Conservation (phyloP, 495 filamentous ascomycete genomes). For the Penicillium pancosmium region DNA sequence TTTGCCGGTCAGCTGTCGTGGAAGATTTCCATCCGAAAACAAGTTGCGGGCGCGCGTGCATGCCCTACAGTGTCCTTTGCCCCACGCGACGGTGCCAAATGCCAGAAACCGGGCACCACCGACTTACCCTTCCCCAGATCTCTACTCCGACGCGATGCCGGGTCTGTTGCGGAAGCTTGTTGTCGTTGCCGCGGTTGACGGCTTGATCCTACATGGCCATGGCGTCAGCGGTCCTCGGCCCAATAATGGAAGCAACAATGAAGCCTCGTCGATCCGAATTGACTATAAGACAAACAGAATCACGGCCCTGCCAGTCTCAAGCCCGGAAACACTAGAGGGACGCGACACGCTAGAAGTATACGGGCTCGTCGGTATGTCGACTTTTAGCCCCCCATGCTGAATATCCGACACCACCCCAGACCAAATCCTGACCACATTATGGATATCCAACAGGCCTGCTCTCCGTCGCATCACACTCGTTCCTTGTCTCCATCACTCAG, state of each 20-base stretch:
- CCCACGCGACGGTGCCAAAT: background rate
- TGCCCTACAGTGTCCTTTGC: background rate
- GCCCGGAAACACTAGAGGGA: constrained; percentile 40
- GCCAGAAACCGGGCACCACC: background rate
- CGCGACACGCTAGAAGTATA: constrained; percentile 66
- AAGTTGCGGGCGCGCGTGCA: constrained; percentile 1
- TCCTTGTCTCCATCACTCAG: constrained; percentile 79
- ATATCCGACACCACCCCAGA: background rate
- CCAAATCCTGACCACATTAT: constrained; percentile 5
- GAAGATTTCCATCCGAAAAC: constrained; percentile 23
- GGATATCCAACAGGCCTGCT: constrained; percentile 58
- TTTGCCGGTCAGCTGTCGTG: constrained; percentile 28
- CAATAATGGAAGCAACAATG: constrained; percentile 35
- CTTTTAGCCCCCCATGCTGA: background rate
- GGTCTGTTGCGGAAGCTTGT: constrained; percentile 75
- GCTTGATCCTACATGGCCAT: constrained; percentile 78
- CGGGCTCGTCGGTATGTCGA: constrained; percentile 77
- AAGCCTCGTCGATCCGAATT: constrained; percentile 61
- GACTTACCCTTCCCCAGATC: background rate
- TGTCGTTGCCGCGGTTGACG: constrained; percentile 82
- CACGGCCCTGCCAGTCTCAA: constrained; percentile 41
- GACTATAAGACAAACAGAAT: constrained; percentile 72
- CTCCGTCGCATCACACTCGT: constrained; percentile 72
- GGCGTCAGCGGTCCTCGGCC: constrained; percentile 49
- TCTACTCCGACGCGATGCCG: constrained; percentile 56